Evolutionary conservation across 345 rosid species (phyloP), one percentile per base, ranked within the genome.

Genomic region (Arabidopsis arenosa): DNA sequence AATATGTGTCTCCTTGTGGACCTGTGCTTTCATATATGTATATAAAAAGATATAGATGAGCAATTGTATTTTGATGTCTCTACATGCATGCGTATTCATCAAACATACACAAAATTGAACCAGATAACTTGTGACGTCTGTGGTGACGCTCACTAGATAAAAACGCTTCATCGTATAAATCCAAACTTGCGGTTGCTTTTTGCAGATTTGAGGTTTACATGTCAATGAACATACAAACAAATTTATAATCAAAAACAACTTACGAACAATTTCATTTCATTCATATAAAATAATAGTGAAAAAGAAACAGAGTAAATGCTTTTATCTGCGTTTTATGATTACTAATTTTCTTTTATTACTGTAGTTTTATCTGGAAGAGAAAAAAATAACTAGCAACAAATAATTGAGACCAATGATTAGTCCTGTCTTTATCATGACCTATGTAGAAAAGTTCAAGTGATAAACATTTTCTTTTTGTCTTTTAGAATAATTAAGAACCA

Each of bases 61-160:
- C 17, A 51, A 60, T 30, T 68, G 44, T 26, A 59, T 67, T 67
- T 67, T 17, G 68, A 13, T 68, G 53, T 57, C 9, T 14, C 11
- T 17, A 23, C 55, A 35, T 72, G 26, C 28, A 39, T 40, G 18
- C 44, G 43, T 62, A 33, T 11, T 37, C 39, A 60, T 9, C n/a
- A 62, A 15, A 33, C 10, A 30, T 41, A 41, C 69, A 21, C 63
- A 64, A 64, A 43, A 53, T 9, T 35, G 49, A 33, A 65, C 14
- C 17, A 74, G 48, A 44, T 26, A 33, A 35, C 41, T 8, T 58
- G 67, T 75, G 73, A 75, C 79, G 73, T 58, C 9, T 39, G 79
- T 40, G 67, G 43, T 66, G 73, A 75, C 52, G 73, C 21, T 47
- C 66, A 36, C 8, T 17, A 23, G 14, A 40, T 35, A 43, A 23